Evolutionary conservation across 169 alveolate genomes (phyloP), one percentile per base, ranked within the genome.

Genomic region (Eimeria maxima): DNA sequence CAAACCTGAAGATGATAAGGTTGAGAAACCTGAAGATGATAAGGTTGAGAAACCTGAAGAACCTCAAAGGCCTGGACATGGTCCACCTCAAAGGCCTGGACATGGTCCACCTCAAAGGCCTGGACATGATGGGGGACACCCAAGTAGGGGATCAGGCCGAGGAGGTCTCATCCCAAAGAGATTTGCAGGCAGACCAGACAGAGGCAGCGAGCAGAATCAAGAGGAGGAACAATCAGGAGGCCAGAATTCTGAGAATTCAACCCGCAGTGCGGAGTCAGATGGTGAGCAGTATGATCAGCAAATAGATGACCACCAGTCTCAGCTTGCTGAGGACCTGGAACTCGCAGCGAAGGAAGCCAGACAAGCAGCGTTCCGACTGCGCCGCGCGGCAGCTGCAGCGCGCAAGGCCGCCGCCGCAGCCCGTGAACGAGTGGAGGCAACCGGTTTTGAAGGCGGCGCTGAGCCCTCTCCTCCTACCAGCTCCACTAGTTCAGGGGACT

Each of bases 361-460:
- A 47, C 73, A 81, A 81, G 69, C 90, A n/a, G 90, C 90, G 3
- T 47, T 57, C 27, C 65, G 90, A 53, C 90, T 81, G 90, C 65
- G 71, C 20, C 55, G n/a, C 0, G 93, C 93, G 60, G 80, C 93
- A 60, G 80, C 81, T 6, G 60, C 81, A 3, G 76, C 93, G 55
- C 93, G 53, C 57, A 60, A 55, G 81, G 93, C 76, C 4, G 93
- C 93, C 38, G 93, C 63, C 14, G 33, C 24, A 18, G 81, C 93
- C 81, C 93, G 80, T 63, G 42, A 44, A 76, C 29, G 14, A 45
- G 87, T 60, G 42, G 47, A 27, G 22, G n/a, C 78, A 18, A 45
- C 47, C 0, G 47, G 45, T 10, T 47, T 5, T 67, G 78, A 67
- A 67, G 78, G 29, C 7, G 22, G 47, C 45, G 47, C 20, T 67